Evolutionary conservation across 2,329 filamentous ascomycete species (phyloP), one percentile per base, ranked within the genome.

Genomic region (Arthrobotrys iridis): DNA sequence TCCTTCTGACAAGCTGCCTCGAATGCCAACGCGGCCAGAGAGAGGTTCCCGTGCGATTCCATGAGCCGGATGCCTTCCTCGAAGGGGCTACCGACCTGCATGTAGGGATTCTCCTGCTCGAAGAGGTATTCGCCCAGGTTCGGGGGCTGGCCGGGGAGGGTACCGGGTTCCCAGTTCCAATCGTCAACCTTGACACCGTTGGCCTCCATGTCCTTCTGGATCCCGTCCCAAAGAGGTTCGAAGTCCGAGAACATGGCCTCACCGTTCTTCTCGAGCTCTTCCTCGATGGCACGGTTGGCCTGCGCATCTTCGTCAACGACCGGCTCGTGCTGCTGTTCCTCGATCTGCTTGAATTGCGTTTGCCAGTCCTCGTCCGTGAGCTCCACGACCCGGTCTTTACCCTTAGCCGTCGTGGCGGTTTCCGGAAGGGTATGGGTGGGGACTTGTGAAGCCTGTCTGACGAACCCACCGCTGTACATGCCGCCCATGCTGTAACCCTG

Each of bases 311-410:
- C 81, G 67, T 85, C 82, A 63, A 83, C 81, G 79, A 83, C 77
- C 26, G 83, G 82, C 76, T 86, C 82, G 79, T 87, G 83, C 80
- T 90, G 87, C 75, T 89, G 85, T 77, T 90, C 84, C 81, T 94
- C 92, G 81, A 97, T 89, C 82, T 95, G 89, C 68, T 93, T 91
- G 82, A 99, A 99, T 82, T 98, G 93, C 79, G 93, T 92, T 83
- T 98, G 94, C 95, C 95, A 98, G 81, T 96, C 91, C 80, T 90
- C 85, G 79, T 99, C 94, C 81, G 97, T 93, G 22, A 98, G 87
- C 84, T 98, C 95, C 10, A 98, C 90, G 84, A 98, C 88, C 83
- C 96, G 96, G 40, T 91, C 93, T 82, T 98, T 98, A 72, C 91
- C 92, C 82, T 93, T 91, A 57, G 83, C 85, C 13, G 72, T 57